Conservation (phyloP, 441 rosid genomes). For the California macrophylla region DNA sequence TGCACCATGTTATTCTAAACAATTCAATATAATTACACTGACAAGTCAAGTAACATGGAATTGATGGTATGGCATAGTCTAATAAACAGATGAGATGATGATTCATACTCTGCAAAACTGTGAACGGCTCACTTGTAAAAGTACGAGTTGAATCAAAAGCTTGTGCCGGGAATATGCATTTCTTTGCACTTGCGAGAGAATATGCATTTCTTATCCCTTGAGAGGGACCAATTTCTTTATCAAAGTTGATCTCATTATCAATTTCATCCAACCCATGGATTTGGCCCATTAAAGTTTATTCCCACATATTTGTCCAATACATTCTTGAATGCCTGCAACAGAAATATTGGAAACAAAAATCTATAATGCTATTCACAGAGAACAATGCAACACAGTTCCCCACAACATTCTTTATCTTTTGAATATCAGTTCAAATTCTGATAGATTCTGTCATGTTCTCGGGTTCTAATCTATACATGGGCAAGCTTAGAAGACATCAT, state of each 20-base stretch:
- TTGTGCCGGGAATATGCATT: constrained; percentile 28
- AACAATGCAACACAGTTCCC: constrained; percentile 16
- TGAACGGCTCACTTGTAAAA: constrained; percentile 30
- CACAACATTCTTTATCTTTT: constrained; percentile 13
- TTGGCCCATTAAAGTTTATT: constrained; percentile 30
- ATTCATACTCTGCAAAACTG: constrained; percentile 33
- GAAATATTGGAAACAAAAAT: constrained; percentile 11
- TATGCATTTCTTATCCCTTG: constrained; percentile 16
- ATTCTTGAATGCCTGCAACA: constrained; percentile 59
- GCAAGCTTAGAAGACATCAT: not conserved
- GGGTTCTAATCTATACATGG: not conserved
- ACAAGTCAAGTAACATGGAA: constrained; percentile 19
- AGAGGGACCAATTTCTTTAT: constrained; percentile 27
- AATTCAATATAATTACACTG: constrained; percentile 8
- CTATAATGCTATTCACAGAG: not conserved
- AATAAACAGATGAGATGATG: constrained; percentile 23
- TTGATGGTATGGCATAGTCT: constrained; percentile 11
- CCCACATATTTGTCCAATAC: constrained; percentile 56
- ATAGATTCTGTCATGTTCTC: not conserved
- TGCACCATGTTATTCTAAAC: not conserved
- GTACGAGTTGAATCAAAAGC: constrained; percentile 37
- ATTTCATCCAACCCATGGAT: constrained; percentile 21
- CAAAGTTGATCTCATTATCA: constrained; percentile 19
- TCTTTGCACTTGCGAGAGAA: not conserved
- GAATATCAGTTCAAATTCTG: not conserved